A percentile compares a stretch with the other conserved stretches of the same genome.
phyloP scores from a whole-genome alignment of 228 moss, liverwort and hornwort genomes.

The Sphagnum fallax region DNA sequence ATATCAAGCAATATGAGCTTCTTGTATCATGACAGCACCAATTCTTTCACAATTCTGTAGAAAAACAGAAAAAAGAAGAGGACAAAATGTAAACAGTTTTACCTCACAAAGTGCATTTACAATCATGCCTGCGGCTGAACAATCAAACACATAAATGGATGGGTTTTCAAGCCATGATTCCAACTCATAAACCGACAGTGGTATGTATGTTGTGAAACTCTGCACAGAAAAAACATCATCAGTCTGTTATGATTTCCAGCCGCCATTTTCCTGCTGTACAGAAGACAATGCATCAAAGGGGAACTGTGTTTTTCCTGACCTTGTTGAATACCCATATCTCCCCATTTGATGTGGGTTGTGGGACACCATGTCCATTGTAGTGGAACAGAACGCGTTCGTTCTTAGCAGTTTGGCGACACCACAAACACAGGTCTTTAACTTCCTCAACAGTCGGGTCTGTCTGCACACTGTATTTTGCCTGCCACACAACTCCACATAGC shows the following conservation, averaged over 20 bases:
- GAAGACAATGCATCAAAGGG: no score
- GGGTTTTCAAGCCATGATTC: conserved; percentile 51
- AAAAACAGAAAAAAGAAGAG: background rate
- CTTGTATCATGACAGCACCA: background rate
- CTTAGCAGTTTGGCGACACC: conserved; percentile 43
- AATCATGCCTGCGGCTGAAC: conserved; percentile 58
- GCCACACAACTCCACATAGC: background rate
- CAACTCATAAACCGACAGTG: conserved; percentile 51
- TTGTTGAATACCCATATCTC: conserved; percentile 62
- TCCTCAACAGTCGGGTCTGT: conserved; percentile 55
- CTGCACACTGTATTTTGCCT: conserved; percentile 50
- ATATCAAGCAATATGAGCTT: background rate
- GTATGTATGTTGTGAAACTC: conserved; percentile 56
- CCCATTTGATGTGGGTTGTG: conserved; percentile 44
- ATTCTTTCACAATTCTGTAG: background rate
- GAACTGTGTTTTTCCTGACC: conserved; percentile 7
- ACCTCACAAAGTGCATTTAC: conserved; percentile 57
- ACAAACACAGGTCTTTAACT: conserved; percentile 38
- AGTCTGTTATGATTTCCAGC: no score
- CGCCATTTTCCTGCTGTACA: no score
- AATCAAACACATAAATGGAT: conserved; percentile 58
- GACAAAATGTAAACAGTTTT: background rate
- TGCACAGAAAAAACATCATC: conserved; percentile 4
- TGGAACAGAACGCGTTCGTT: conserved; percentile 50
- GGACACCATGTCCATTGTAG: conserved; percentile 58